Evolutionary conservation across 805 yeast genomes (phyloP), one percentile per base, ranked within the genome.

Genomic region (Myxozyma nipponensis): DNA sequence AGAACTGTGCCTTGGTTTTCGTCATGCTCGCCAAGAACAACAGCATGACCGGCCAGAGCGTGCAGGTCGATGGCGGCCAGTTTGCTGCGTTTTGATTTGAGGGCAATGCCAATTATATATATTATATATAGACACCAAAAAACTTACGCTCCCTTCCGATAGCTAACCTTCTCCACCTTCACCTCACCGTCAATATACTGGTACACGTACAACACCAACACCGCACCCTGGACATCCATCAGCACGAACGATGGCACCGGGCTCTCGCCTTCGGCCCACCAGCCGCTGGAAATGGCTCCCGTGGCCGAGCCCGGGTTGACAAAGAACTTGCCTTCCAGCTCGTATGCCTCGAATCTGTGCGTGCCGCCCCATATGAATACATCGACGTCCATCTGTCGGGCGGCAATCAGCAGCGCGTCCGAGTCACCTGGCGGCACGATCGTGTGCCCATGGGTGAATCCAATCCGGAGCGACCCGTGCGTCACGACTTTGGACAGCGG

Each of bases 301-400:
- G 97, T 90, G 38, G 95, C 95, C 64, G 95, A 84, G 0, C 98
- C 98, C 0, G 98, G 98, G 66, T 87, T 91, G n/a, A 93, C 77
- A 63, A 93, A 93, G 66, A 90, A 87, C 68, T 86, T 87, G 21
- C 95, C 95, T 58, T 89, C 98, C 50, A 90, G 71, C 7, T 93
- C 86, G 63, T 89, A 91, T 0, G 97, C 96, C 64, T 91, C 98
- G 3, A 88, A 95, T 57, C 81, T 79, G 65, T 88, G 95, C 1
- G 95, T 84, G 0, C 96, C 95, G 13, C 98, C 97, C 85, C 93
- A 88, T 13, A 93, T 73, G 58, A 93, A 72, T 3, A 93, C 78
- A 67, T 93, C 98, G 36, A 86, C 97, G 65, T 90, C 95, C 74
- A 90, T 75, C 69, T 88, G 88, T 53, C 98, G 76, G 1, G 98